These are phyloP conservation scores for Xerocomellus dryophilus DNA, from an alignment of 768 basidiomycete species.

Conservation along the genomic window DNA sequence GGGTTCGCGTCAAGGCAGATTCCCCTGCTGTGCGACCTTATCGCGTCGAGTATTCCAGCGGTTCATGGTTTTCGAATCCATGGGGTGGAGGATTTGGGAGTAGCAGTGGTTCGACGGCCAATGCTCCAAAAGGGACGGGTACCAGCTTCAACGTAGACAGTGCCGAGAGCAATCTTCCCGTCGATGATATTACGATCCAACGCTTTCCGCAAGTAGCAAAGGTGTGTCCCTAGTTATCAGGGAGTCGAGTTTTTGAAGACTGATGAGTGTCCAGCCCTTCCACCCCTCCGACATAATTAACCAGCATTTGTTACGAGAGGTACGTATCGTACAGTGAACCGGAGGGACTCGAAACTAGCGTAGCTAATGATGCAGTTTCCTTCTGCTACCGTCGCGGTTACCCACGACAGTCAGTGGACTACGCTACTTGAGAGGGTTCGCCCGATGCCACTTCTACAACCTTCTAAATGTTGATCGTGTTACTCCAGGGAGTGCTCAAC, in stretches of 20 bases:
- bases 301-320: conserved; percentile 2
- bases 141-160: neutral
- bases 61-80: neutral
- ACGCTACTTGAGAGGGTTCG: conserved; percentile 3
- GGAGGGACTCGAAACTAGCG: neutral
- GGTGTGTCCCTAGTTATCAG: neutral
- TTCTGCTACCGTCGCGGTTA: conserved; percentile 7
- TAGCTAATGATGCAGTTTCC: neutral
- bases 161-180: neutral
- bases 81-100: neutral
- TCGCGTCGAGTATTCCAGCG: neutral
- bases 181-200: neutral
- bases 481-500: neutral
- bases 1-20: neutral
- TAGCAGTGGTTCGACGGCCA: neutral
- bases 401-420: conserved; percentile 11
- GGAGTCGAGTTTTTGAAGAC: neutral
- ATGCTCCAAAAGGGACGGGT: neutral
- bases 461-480: neutral
- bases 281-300: conserved; percentile 15
- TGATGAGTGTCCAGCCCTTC: neutral
- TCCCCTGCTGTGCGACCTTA: conserved; percentile 1
- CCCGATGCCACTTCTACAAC: neutral
- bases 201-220: conserved; percentile 5
- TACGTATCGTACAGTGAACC: neutral